A percentile compares a stretch with the other conserved stretches of the same genome.
Conservation (phyloP, 1,284 basidiomycete genomes). For the Rhodotorula mucilaginosa region DNA sequence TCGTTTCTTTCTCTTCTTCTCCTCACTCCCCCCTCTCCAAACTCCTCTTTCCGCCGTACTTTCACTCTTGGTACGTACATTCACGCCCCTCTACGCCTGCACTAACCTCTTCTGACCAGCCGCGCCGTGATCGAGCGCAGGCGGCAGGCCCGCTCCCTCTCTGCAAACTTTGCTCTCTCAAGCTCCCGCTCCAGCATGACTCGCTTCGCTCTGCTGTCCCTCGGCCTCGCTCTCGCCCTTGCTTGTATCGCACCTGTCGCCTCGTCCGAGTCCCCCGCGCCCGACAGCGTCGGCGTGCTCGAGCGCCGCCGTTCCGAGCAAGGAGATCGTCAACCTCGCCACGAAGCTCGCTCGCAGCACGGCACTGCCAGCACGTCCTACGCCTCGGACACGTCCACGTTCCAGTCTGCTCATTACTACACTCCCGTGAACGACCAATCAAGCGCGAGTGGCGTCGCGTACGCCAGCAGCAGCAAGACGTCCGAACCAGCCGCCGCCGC, state of each 20-base stretch:
- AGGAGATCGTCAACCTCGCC: too few relatives aligned
- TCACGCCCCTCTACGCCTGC: too few relatives aligned
- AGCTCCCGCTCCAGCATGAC: background rate
- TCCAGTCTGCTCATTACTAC: too few relatives aligned
- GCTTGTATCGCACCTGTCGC: background rate
- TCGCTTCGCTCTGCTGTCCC: background rate
- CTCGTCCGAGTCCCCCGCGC: background rate
- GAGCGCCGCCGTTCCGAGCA: too few relatives aligned
- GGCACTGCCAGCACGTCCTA: too few relatives aligned
- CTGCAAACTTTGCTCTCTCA: background rate
- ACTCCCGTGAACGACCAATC: too few relatives aligned
- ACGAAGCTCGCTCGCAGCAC: too few relatives aligned
- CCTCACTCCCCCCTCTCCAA: background rate
- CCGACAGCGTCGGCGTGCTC: background rate
- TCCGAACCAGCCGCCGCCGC: too few relatives aligned
- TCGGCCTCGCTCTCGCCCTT: background rate
- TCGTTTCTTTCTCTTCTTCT: constrained; percentile 4
- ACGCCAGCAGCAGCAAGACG: too few relatives aligned
- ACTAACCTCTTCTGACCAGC: too few relatives aligned
- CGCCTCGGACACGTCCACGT: too few relatives aligned
- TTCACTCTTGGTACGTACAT: background rate
- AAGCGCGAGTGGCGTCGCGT: too few relatives aligned
- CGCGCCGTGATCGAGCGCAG: background rate
- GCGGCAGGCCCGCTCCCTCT: background rate
- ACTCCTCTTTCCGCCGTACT: background rate